Evolutionary conservation across 179 eudicot genomes (phyloP), one percentile per base, ranked within the genome.

Genomic region (Sideroxylon spinosum): DNA sequence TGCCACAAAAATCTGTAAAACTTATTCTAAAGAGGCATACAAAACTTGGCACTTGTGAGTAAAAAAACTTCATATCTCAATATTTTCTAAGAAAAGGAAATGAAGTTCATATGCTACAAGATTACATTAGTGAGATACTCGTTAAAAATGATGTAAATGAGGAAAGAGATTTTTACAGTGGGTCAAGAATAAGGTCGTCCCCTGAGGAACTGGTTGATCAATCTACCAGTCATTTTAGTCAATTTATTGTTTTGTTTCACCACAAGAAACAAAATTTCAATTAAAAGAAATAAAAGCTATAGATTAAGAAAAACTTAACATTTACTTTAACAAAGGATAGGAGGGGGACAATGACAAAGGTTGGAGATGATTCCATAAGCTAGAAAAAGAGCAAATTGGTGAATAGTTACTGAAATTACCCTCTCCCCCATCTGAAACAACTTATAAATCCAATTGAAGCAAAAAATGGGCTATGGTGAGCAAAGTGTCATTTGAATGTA

Each of bases 161-260:
- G 70, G 76, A 29, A 61, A n/a, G 53, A 12, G 48, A 52, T 28
- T 37, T 78, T 82, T 82, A 82, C 81, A 74, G 71, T 60, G 55
- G 71, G 59, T 29, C 74, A 78, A 52, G 76, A 82, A 20, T 82
- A 81, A 48, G 68, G 81, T 60, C 76, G 67, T n/a, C 76, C 64
- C 78, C 79, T 78, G 53, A 82, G 78, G 63, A 82, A 62, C 56
- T 82, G 78, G 67, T 74, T 62, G 70, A 82, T 74, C 25, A 70
- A 75, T 71, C 81, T 82, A 48, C 78, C 78, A 67, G 81, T 78
- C 84, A 82, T 82, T 70, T 78, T 7, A 78, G 76, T 53, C 75
- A 72, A 73, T 56, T 64, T 73, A 49, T 56, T 56, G 14, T 29
- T 53, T 48, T 53, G 57, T 49, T 50, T 64, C 48, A 76, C 60